Percentiles rank a stretch among this genome's conserved stretches.
These are phyloP conservation scores for Phialophora tarda DNA, from an alignment of 2,329 filamentous ascomycete species.

Conservation along the genomic window DNA sequence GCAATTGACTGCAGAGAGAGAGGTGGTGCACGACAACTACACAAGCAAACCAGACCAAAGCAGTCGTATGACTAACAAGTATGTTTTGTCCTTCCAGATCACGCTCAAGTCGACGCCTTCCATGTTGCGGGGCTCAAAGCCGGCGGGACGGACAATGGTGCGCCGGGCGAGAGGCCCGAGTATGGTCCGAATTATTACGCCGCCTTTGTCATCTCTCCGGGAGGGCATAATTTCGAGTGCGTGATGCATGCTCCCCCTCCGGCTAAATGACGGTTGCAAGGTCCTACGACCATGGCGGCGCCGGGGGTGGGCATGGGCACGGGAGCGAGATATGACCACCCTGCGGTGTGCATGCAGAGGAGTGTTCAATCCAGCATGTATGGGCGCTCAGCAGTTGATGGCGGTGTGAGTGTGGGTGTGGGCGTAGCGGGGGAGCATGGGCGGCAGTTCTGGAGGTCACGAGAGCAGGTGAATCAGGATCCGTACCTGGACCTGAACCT, in stretches of 20 bases:
- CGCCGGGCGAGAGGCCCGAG: constrained; percentile 53
- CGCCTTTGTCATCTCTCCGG: constrained; percentile 58
- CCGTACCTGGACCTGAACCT: too few relatives aligned
- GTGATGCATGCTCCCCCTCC: constrained; percentile 41
- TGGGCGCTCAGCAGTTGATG: background rate
- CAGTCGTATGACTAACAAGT: background rate
- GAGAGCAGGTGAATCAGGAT: background rate
- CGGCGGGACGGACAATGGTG: constrained; percentile 57
- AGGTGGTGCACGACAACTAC: too few relatives aligned
- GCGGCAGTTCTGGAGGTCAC: too few relatives aligned
- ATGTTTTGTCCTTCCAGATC: constrained; percentile 19
- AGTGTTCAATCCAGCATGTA: background rate
- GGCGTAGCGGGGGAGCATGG: too few relatives aligned
- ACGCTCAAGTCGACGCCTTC: constrained; percentile 53
- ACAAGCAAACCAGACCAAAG: background rate
- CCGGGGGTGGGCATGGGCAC: too few relatives aligned
- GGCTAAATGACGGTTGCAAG: constrained; percentile 6
- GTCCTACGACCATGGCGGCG: background rate
- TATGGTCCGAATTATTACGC: constrained; percentile 58
- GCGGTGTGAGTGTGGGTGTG: too few relatives aligned
- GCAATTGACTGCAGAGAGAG: too few relatives aligned
- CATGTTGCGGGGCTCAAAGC: constrained; percentile 52
- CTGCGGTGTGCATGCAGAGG: background rate
- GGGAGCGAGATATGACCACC: background rate
- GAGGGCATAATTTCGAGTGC: constrained; percentile 61